Conservation (phyloP, 495 filamentous ascomycete genomes). For the Penicillium coffeae region DNA sequence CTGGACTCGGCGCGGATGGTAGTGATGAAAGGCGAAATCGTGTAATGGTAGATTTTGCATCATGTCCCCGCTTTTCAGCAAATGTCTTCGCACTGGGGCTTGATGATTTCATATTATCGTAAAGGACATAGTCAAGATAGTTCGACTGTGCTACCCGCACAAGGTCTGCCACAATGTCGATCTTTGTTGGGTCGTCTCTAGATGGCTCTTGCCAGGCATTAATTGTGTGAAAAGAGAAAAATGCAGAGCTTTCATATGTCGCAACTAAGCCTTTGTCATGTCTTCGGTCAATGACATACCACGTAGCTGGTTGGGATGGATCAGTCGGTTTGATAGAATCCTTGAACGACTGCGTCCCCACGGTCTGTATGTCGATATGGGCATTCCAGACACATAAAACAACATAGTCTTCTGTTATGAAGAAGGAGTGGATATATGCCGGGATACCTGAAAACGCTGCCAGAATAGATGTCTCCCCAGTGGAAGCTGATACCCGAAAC, state of each 20-base stretch:
- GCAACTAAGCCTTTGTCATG: constrained; percentile 52
- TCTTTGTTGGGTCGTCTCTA: constrained; percentile 27
- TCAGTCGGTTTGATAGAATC: constrained; percentile 42
- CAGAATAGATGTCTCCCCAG: constrained; percentile 64
- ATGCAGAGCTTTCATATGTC: constrained; percentile 54
- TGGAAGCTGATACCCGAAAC: constrained; percentile 56
- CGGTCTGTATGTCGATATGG: constrained; percentile 53
- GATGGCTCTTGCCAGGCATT: constrained; percentile 66
- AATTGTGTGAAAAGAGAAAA: constrained; percentile 74
- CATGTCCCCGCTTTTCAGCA: constrained; percentile 22
- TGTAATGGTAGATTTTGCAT: constrained; percentile 32
- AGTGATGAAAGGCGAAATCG: constrained; percentile 49
- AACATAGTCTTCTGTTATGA: constrained; percentile 60
- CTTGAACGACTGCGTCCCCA: constrained; percentile 35
- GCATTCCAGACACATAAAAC: constrained; percentile 64
- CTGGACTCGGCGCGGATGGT: constrained; percentile 8
- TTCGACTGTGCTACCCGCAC: constrained; percentile 53
- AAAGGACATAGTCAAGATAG: constrained; percentile 46
- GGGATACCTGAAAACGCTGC: constrained; percentile 55
- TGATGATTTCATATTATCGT: constrained; percentile 54
- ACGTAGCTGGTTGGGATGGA: constrained; percentile 46
- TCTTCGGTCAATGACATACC: constrained; percentile 66
- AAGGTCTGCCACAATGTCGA: constrained; percentile 56
- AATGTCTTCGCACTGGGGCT: constrained; percentile 26
- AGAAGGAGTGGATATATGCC: constrained; percentile 73